Percentiles rank a stretch among this genome's conserved stretches.
Conservation (phyloP, 2,329 filamentous ascomycete species). For the Fusarium sublunatum region DNA sequence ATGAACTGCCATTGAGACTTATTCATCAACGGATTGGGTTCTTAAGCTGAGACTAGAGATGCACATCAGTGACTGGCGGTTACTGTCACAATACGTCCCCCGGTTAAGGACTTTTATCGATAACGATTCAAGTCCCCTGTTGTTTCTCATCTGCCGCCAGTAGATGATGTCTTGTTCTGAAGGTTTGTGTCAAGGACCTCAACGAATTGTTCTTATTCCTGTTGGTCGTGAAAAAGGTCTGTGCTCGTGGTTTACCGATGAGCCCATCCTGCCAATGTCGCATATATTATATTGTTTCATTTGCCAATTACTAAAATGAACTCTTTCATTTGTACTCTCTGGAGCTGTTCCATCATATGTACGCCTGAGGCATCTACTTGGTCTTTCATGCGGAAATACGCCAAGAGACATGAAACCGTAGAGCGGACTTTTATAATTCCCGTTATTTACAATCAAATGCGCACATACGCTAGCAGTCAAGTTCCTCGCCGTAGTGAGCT, state of each 20-base stretch:
- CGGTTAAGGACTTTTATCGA: background rate
- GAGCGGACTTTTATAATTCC: too few species aligned
- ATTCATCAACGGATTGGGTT: background rate
- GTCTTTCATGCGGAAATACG: too few species aligned
- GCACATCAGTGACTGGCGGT: conserved; percentile 1
- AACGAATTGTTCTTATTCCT: conserved; percentile 12
- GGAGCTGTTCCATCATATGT: too few species aligned
- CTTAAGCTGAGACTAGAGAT: background rate
- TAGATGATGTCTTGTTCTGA: background rate
- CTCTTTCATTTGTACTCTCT: too few species aligned
- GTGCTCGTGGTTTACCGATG: conserved; percentile 19
- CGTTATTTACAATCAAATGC: too few species aligned
- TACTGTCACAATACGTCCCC: conserved; percentile 16
- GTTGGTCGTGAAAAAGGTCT: background rate
- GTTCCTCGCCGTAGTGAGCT: too few species aligned
- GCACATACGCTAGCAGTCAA: too few species aligned
- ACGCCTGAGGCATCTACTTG: too few species aligned
- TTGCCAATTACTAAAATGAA: too few species aligned
- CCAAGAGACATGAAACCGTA: too few species aligned
- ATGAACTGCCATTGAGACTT: conserved; percentile 21
- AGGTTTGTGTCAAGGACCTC: conserved; percentile 4
- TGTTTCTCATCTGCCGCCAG: conserved; percentile 1
- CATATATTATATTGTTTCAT: too few species aligned
- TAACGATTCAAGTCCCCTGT: background rate
- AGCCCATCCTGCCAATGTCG: too few species aligned